phyloP scores from a whole-genome alignment of 805 yeast genomes.

The Saccharomycopsis selenospora region DNA sequence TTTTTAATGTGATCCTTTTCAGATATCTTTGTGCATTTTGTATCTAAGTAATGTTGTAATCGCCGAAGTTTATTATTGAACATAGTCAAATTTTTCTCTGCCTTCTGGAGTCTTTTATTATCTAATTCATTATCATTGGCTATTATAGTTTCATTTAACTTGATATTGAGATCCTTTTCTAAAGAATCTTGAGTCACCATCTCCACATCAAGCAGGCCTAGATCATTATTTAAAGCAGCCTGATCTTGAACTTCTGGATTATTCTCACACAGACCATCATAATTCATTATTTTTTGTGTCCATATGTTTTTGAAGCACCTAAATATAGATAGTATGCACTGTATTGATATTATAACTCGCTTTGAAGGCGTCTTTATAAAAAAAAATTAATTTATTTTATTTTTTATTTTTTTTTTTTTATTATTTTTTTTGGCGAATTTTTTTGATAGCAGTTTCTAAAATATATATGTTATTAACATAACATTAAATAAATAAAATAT shows the following conservation, averaged over 20 bases:
- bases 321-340: too few relatives aligned
- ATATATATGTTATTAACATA: too few relatives aligned
- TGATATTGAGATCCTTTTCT: conserved; percentile 63
- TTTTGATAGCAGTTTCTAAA: too few relatives aligned
- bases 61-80: conserved; percentile 36
- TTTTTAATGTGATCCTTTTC: conserved; percentile 46
- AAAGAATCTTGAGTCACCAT: conserved; percentile 73
- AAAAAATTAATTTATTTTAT: too few relatives aligned
- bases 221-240: conserved; percentile 22
- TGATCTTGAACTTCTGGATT: not conserved
- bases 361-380: too few relatives aligned
- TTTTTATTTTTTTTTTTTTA: too few relatives aligned
- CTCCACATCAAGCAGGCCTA: conserved; percentile 42
- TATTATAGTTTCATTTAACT: conserved; percentile 58
- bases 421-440: too few relatives aligned
- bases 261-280: too few relatives aligned
- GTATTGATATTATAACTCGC: too few relatives aligned
- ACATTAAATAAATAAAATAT: too few relatives aligned
- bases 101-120: conserved; percentile 62
- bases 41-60: conserved; percentile 42
- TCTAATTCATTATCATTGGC: conserved; percentile 68
- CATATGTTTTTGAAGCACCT: too few relatives aligned
- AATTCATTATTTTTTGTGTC: too few relatives aligned
- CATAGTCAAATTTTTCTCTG: conserved; percentile 42
- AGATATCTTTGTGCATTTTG: conserved; percentile 56